These are phyloP conservation scores for Hericium coralloides DNA, from an alignment of 768 basidiomycete genomes.

Conservation along the genomic window DNA sequence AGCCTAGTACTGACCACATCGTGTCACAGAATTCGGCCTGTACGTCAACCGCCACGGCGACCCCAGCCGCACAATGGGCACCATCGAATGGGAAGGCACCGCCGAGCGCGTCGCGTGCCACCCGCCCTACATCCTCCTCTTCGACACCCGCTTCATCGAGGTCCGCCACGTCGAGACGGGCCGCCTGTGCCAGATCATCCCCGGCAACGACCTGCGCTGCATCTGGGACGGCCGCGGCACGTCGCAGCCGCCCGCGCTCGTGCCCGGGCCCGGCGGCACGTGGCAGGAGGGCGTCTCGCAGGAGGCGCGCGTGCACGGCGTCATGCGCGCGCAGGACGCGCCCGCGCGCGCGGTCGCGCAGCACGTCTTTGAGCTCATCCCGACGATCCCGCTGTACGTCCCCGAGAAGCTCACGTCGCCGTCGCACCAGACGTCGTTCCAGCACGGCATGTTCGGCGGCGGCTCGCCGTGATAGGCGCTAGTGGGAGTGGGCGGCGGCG, in stretches of 20 bases:
- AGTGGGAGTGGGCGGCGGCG: neutral
- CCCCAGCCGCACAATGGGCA: conserved; percentile 57
- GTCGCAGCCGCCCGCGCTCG: conserved; percentile 19
- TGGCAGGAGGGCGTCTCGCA: conserved; percentile 45
- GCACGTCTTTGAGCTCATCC: conserved; percentile 72
- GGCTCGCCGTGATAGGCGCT: neutral
- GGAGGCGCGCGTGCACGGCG: conserved; percentile 80
- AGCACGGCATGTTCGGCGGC: conserved; percentile 26
- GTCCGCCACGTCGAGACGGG: conserved; percentile 78
- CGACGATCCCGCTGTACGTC: conserved; percentile 64
- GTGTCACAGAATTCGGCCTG: conserved; percentile 69
- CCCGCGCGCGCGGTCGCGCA: conserved; percentile 48
- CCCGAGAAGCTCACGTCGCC: conserved; percentile 37
- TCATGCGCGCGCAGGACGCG: conserved; percentile 55
- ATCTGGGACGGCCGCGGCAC: conserved; percentile 80
- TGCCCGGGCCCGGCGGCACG: conserved; percentile 38
- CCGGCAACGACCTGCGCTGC: conserved; percentile 73
- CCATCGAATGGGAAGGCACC: conserved; percentile 92
- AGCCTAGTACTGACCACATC: neutral
- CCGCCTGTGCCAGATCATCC: conserved; percentile 72
- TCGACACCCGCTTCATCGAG: conserved; percentile 87
- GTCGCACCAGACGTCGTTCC: conserved; percentile 19
- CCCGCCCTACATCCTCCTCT: conserved; percentile 79
- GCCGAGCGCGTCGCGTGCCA: conserved; percentile 87
- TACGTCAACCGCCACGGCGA: conserved; percentile 92